Base-by-base conservation (phyloP, 2,329 filamentous ascomycete genomes). In the Thermoascus crustaceus region DNA sequence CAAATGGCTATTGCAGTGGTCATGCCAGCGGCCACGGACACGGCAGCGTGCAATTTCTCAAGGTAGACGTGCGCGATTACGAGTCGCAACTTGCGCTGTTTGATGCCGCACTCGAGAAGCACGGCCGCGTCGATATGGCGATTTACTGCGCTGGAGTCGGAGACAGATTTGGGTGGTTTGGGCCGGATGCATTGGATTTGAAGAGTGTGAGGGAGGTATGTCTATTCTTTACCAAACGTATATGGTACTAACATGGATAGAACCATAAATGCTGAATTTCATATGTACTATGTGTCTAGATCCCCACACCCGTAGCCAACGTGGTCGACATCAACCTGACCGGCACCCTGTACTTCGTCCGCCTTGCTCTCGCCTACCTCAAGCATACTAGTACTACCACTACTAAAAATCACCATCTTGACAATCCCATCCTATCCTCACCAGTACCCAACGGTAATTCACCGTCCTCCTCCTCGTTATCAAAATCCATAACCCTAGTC, bases 291-390 rank as follows among this genome's bases (percentile, higher is more conserved):
- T n/a, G n/a, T n/a, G n/a, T n/a, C n/a, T 16, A 44, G 13, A 13
- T 42, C 21, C 40, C 50, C 34, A 50, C 60, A 45, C 48, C 52
- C 2, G 54, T 55, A 3, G 48, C 58, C 34, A 60, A 58, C 39
- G 57, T 63, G 3, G 48, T 72, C 9, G 64, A 71, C 24, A 61
- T 73, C 37, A 71, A 73, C 42, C 52, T 73, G 4, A 54, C 58
- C 4, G 70, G 67, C 6, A 61, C 63, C 1, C 44, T 72, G 14
- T 64, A 66, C 29, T 70, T 73, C 40, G 58, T 64, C 4, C 57
- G 69, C 1, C 62, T 74, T 8, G 71, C 71, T 1, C 55, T 64
- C 11, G 69, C 68, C 4, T 74, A 70, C 42, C 57, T 73, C 26
- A 59, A 60, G 14, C 62, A 72, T 48, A 57, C 57, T 36, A 43